Evolutionary conservation across 352 stramenopile genomes (phyloP), one percentile per base, ranked within the genome.

Genomic region (Pythium phragmitis): DNA sequence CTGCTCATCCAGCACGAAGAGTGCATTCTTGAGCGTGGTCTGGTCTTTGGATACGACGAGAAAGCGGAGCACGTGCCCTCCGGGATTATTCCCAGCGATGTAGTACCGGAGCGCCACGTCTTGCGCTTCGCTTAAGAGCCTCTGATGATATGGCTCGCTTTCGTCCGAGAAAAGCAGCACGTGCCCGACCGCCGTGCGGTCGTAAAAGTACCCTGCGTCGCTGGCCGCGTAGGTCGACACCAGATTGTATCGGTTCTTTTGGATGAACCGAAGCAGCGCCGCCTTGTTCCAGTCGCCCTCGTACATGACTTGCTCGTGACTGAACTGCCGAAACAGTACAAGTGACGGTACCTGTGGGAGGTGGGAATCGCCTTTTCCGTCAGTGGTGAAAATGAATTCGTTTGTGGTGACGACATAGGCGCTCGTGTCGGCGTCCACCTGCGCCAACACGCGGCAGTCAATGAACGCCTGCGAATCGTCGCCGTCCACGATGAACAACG

Each of bases 81-180:
- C 21, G 12, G 39, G 43, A 21, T 63, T 64, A 34, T 57, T 56
- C 2, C n/a, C 34, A n/a, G 47, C 33, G 11, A 33, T 14, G 28
- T 71, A 71, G 50, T 75, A 75, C 3, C 17, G 17, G 12, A 28
- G n/a, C 1, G 72, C 69, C 5, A 79, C 30, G 11, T 57, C 39
- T 13, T 74, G 19, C 0, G 53, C 23, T 19, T 69, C 48, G 7
- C 16, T 3, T 7, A 71, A 5, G 0, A 80, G 43, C 13, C n/a
- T 26, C 1, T 37, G 7, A 45, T 77, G 68, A 34, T 76, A 70
- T 13, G 37, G 2, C 4, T 53, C 61, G 2, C 46, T 55, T 4
- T 43, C 28, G 39, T 79, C 57, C 3, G 75, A 73, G 48, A 82
- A 78, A 7, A 82, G 45, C 23, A 82, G 63, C 54, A 82, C 75